Evolutionary conservation across 2,329 filamentous ascomycete species (phyloP).

Genomic region (Arthrobotrys megalospora): DNA sequence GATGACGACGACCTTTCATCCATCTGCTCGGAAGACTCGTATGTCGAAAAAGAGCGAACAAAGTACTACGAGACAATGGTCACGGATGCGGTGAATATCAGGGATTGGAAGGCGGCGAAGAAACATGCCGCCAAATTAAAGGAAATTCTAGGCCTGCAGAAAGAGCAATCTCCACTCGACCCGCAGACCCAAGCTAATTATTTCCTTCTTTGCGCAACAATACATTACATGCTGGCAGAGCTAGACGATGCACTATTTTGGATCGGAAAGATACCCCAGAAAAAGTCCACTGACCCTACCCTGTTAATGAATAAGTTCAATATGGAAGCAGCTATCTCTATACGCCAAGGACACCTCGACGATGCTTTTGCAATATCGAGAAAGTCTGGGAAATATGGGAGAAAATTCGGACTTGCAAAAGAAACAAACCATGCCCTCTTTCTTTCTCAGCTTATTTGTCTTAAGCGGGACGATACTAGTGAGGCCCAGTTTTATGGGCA

Average conservation of each 20-base stretch:
- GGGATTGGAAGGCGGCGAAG: conserved; percentile 47
- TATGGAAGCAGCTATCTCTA: conserved; percentile 42
- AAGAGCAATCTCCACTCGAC: conserved; percentile 12
- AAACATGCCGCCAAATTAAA: conserved; percentile 28
- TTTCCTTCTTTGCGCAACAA: conserved; percentile 25
- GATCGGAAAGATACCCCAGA: conserved; percentile 27
- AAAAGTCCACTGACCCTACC: conserved; percentile 41
- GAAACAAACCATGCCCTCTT: conserved; percentile 35
- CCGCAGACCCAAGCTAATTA: background rate
- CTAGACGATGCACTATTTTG: conserved; percentile 28
- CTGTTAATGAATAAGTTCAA: conserved; percentile 33
- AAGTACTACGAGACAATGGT: conserved; percentile 46
- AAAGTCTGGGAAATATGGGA: conserved; percentile 43
- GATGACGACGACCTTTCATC: conserved; percentile 58
- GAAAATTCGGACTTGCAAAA: conserved; percentile 21
- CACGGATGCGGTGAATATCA: background rate
- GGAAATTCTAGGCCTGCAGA: conserved; percentile 6
- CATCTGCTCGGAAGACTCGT: conserved; percentile 48
- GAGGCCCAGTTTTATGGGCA: conserved; percentile 52
- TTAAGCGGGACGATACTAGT: conserved; percentile 31
- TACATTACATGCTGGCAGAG: conserved; percentile 53
- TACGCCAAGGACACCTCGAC: conserved; percentile 21
- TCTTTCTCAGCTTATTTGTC: conserved; percentile 34
- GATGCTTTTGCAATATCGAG: conserved; percentile 32
- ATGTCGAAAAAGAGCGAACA: conserved; percentile 30